Base-by-base conservation (phyloP, 352 stramenopile species). In the Phytophthora crassamura region DNA sequence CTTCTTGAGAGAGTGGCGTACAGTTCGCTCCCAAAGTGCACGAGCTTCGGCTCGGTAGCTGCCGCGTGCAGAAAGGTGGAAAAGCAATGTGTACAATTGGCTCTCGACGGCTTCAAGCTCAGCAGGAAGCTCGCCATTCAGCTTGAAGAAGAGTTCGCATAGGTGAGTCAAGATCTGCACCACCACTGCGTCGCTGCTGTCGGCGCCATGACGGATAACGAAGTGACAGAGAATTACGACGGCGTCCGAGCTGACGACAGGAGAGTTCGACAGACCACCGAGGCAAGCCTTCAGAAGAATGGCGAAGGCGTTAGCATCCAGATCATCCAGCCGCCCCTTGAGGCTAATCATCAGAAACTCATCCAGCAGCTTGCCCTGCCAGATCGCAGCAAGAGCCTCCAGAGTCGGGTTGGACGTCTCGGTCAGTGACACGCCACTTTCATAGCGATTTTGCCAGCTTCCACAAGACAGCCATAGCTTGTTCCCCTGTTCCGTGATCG, bases 331-430 rank as follows among this genome's bases (percentile, higher is more conserved):
- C 18, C 82, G 73, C n/a, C 80, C 83, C 52, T 91, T 88, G 20
- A 93, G 57, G 56, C 82, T 91, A 52, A 90, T 90, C 75, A 91
- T 78, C 47, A 93, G 63, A 40, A 93, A 91, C 46, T 93, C 85
- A 55, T 93, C 85, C 14, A 93, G 54, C 10, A 93, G 42, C 30
- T 93, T 93, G 18, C 85, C 83, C 36, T 80, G 74, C 85, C 85
- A 93, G 43, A 93, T 80, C 14, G 82, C 80, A 46, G 68, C 38
- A 38, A 89, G 60, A 4, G 68, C 69, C 9, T 71, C 58, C 8
- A 83, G 64, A 33, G 49, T 74, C 10, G 39, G 48, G 43, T 71
- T 40, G 3, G 35, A 46, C 46, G 61, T 25, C n/a, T 61, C 42
- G 0, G 7, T 57, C 0, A 25, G 33, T 5, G 36, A 45, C 8